Base-by-base conservation (phyloP, 257 asterid genomes). In the Eucommia ulmoides region DNA sequence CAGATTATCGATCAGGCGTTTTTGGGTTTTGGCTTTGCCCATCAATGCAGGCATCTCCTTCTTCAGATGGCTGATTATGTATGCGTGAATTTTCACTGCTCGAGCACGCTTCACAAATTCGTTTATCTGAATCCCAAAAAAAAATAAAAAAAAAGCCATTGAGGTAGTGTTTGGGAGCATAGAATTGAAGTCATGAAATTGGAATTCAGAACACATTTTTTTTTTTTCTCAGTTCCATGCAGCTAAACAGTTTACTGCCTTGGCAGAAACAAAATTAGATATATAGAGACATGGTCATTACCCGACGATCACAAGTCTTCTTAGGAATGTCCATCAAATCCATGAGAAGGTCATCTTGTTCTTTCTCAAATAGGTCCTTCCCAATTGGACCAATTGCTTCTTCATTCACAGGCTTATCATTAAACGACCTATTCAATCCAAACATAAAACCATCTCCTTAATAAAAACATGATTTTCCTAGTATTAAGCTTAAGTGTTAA, bases 221-320 rank as follows among this genome's bases (percentile, higher is more conserved):
- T n/a, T n/a, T n/a, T n/a, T n/a, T n/a, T n/a, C n/a, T n/a, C n/a
- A n/a, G n/a, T n/a, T n/a, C n/a, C n/a, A n/a, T n/a, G n/a, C n/a
- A n/a, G n/a, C n/a, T n/a, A n/a, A n/a, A n/a, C n/a, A n/a, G n/a
- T n/a, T n/a, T n/a, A n/a, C n/a, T n/a, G n/a, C n/a, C n/a, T n/a
- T n/a, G n/a, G n/a, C n/a, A n/a, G n/a, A n/a, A n/a, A n/a, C n/a
- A n/a, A n/a, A n/a, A n/a, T n/a, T n/a, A n/a, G n/a, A n/a, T n/a
- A n/a, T n/a, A n/a, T n/a, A n/a, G n/a, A n/a, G n/a, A n/a, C n/a
- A n/a, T n/a, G n/a, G n/a, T n/a, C n/a, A n/a, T n/a, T 69, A 89
- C 98, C 85, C 81, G 71, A 12, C 94, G 94, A 59, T 89, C 98
- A 52, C 96, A 85, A 53, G 96, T 92, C 61, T 85, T 89, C 74